Percentiles rank a stretch among this genome's conserved stretches.
Evolutionary conservation across 352 stramenopile species (phyloP).

Genomic region (Pythium aquatile): DNA sequence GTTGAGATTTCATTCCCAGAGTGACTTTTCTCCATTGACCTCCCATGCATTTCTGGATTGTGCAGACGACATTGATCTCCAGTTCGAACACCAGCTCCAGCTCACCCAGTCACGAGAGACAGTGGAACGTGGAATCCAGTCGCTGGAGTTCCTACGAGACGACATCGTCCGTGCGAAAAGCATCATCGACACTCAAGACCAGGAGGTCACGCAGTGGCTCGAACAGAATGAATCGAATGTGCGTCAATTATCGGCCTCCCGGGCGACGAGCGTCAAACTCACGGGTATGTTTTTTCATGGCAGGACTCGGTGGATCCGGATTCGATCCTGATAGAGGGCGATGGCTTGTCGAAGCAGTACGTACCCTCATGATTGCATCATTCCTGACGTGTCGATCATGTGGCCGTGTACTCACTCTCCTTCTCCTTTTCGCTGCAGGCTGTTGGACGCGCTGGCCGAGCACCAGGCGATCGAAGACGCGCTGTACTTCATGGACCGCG

Average conservation of each 20-base stretch:
- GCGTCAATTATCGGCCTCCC: neutral
- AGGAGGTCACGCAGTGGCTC: slow-evolving; percentile 62
- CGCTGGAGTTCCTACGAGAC: slow-evolving; percentile 66
- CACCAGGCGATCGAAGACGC: slow-evolving; percentile 89
- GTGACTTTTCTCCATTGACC: neutral
- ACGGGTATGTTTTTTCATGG: neutral
- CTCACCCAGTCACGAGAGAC: slow-evolving; percentile 77
- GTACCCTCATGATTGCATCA: slow-evolving; percentile 9
- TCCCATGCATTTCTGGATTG: neutral
- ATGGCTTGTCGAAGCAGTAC: slow-evolving; percentile 82
- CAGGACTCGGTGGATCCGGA: slow-evolving; percentile 77
- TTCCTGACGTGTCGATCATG: too few species aligned
- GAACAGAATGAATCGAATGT: slow-evolving; percentile 77
- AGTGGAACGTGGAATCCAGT: slow-evolving; percentile 73
- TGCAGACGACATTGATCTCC: slow-evolving; percentile 74
- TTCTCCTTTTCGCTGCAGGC: slow-evolving; percentile 27
- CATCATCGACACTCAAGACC: slow-evolving; percentile 58
- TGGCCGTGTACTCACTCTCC: neutral
- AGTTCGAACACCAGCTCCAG: slow-evolving; percentile 86
- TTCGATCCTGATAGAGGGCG: slow-evolving; percentile 72
- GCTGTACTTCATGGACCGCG: slow-evolving; percentile 91
- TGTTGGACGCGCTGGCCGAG: slow-evolving; percentile 81
- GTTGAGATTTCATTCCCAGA: neutral
- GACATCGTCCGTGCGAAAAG: slow-evolving; percentile 53
- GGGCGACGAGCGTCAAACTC: neutral